These are phyloP conservation scores for Dimocarpus longan DNA, from an alignment of 345 rosid genomes.

Conservation along the genomic window DNA sequence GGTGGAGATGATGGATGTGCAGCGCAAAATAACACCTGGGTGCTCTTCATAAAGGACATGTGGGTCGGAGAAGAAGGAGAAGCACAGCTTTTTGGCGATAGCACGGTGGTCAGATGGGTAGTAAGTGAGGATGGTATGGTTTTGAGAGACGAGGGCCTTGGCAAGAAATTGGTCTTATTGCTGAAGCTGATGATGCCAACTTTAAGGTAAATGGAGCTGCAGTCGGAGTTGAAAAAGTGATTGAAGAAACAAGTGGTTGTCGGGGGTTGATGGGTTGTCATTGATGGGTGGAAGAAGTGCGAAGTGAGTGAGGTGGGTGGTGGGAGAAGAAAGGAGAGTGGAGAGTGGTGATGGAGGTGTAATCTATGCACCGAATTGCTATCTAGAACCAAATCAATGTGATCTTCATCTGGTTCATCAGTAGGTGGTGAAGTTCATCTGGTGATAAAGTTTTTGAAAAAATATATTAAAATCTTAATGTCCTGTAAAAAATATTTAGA, in stretches of 20 bases:
- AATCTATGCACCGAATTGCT: too few relatives aligned
- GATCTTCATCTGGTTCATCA: too few relatives aligned
- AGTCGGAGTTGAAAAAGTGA: neutral
- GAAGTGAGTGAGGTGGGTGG: conserved; percentile 11
- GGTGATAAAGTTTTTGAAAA: too few relatives aligned
- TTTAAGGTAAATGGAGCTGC: conserved; percentile 35
- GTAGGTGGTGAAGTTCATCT: too few relatives aligned
- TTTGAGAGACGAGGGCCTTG: too few relatives aligned
- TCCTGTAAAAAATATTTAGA: too few relatives aligned
- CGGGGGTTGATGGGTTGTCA: conserved; percentile 22
- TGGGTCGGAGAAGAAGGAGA: conserved; percentile 50
- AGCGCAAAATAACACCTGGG: conserved; percentile 64
- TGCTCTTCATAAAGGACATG: conserved; percentile 54
- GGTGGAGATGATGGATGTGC: too few relatives aligned
- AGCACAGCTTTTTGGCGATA: conserved; percentile 47
- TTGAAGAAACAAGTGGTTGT: too few relatives aligned
- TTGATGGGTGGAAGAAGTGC: conserved; percentile 40
- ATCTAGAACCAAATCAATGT: too few relatives aligned
- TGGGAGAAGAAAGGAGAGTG: conserved; percentile 17
- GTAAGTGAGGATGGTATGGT: conserved; percentile 62
- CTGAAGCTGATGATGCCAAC: conserved; percentile 81
- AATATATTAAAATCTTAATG: too few relatives aligned
- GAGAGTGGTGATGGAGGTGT: neutral
- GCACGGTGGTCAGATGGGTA: conserved; percentile 60
- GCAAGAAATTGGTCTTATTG: conserved; percentile 82